phyloP scores from a whole-genome alignment of 805 yeast genomes.

The Candida dajiaensis region DNA sequence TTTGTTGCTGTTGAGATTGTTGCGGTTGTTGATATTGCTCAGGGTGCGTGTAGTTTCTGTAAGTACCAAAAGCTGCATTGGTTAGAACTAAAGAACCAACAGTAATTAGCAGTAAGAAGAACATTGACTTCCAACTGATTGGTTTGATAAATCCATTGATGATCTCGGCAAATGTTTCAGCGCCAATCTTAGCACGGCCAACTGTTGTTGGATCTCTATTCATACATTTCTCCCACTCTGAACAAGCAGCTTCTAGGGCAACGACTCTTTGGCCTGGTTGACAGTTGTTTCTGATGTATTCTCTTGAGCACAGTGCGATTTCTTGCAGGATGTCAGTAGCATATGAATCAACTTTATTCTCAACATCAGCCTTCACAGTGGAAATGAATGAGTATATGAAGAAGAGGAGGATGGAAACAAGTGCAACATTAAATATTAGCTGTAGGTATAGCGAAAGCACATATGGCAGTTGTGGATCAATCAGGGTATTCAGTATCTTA shows the following conservation, averaged over 20 bases:
- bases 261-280: slow-evolving; percentile 61
- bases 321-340: slow-evolving; percentile 55
- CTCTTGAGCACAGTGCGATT: slow-evolving; percentile 61
- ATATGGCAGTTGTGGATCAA: slow-evolving; percentile 48
- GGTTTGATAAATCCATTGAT: slow-evolving; percentile 70
- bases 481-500: slow-evolving; percentile 13
- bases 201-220: slow-evolving; percentile 62
- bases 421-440: slow-evolving; percentile 47
- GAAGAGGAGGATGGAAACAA: slow-evolving; percentile 47
- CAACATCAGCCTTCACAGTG: slow-evolving; percentile 64
- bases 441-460: slow-evolving; percentile 59
- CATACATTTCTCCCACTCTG: slow-evolving; percentile 79
- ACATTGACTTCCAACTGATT: slow-evolving; percentile 62
- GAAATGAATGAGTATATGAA: slow-evolving; percentile 44
- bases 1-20: slow-evolving; percentile 1
- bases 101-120: slow-evolving; percentile 38
- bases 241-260: slow-evolving; percentile 64
- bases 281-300: slow-evolving; percentile 71
- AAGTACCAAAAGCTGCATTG: slow-evolving; percentile 43
- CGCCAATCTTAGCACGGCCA: slow-evolving; percentile 68
- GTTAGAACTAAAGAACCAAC: slow-evolving; percentile 49
- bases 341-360: slow-evolving; percentile 58
- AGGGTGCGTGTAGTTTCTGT: slow-evolving; percentile 25
- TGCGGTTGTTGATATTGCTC: slow-evolving; percentile 7
- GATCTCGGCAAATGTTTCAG: slow-evolving; percentile 79